Evolutionary conservation across 768 basidiomycete genomes (phyloP), one percentile per base, ranked within the genome.

Genomic region (Trametes villosa): DNA sequence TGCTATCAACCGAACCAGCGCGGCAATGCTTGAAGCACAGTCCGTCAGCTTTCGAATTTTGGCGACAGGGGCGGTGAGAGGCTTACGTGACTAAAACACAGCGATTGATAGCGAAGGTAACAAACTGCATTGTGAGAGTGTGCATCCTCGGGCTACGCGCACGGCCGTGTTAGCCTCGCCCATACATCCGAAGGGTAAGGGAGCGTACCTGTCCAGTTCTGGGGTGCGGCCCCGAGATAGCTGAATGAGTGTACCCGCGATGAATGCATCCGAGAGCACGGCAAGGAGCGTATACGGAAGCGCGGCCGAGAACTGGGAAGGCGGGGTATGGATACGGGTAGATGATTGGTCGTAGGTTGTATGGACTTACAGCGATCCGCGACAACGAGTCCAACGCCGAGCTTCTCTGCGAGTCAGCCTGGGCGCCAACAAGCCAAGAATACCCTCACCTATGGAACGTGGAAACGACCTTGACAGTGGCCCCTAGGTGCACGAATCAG

Each of bases 211-310:
- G 17, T 59, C 62, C 20, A 29, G 26, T 8, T 55, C 53, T 3
- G 63, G 57, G 0, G 33, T 56, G 17, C 63, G 22, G 1, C 59
- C 59, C 27, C 58, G 52, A 1, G 59, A 60, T 26, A 64, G 18
- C 7, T 60, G 31, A 18, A 58, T 64, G n/a, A 65, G 44, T 5
- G 64, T 55, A 4, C 57, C 56, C 3, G 64, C 60, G n/a, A 65
- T 53, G 42, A 62, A 58, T 7, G 49, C 60, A 31, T 65, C 64
- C 22, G 64, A 62, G 13, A 62, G 42, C 0, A 65, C 44, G 31
- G 64, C 60, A 5, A 62, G 51, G 27, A 65, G 57, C 3, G 61
- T 61, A 31, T 61, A 65, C 6, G 64, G 64, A 18, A 65, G 26
- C 1, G 61, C 56, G 9, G 51, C 44, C 4, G 59, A 44, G 41